Conservation (phyloP, 805 yeast genomes). For the Zygosaccharomyces siamensis region DNA sequence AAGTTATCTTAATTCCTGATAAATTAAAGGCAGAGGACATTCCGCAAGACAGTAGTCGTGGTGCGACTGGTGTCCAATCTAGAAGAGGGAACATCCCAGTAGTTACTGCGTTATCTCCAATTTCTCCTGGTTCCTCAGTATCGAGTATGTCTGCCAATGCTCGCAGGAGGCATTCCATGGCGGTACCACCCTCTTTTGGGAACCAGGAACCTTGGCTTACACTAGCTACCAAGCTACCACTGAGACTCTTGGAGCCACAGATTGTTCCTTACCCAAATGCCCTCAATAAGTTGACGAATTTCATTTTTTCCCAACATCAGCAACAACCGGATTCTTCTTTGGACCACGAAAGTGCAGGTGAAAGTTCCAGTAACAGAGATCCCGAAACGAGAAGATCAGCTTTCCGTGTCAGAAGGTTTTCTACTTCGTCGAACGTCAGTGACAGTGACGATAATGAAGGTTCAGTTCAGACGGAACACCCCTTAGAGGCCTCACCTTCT, state of each 20-base stretch:
- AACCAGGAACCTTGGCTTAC: constrained; percentile 27
- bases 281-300: constrained; percentile 19
- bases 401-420: constrained; percentile 28
- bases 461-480: constrained; percentile 3
- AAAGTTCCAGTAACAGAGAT: constrained; percentile 1
- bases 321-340: constrained; percentile 3
- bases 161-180: constrained; percentile 23
- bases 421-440: constrained; percentile 22
- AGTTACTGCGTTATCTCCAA: constrained; percentile 9
- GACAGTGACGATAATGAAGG: constrained; percentile 12
- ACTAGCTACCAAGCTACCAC: constrained; percentile 28
- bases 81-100: constrained; percentile 9
- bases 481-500: constrained; percentile 9
- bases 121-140: constrained; percentile 10
- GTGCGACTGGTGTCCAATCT: constrained; percentile 5
- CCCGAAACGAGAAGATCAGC: constrained; percentile 7
- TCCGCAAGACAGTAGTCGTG: constrained; percentile 1
- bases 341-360: not conserved
- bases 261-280: constrained; percentile 32
- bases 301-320: constrained; percentile 9
- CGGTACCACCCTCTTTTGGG: constrained; percentile 12
- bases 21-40: constrained; percentile 17
- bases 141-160: constrained; percentile 7
- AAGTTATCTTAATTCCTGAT: constrained; percentile 64
- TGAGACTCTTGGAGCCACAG: constrained; percentile 27